These are phyloP conservation scores for Sporodiniella umbellata DNA, from an alignment of 371 early-diverging fungal genomes.

Conservation along the genomic window DNA sequence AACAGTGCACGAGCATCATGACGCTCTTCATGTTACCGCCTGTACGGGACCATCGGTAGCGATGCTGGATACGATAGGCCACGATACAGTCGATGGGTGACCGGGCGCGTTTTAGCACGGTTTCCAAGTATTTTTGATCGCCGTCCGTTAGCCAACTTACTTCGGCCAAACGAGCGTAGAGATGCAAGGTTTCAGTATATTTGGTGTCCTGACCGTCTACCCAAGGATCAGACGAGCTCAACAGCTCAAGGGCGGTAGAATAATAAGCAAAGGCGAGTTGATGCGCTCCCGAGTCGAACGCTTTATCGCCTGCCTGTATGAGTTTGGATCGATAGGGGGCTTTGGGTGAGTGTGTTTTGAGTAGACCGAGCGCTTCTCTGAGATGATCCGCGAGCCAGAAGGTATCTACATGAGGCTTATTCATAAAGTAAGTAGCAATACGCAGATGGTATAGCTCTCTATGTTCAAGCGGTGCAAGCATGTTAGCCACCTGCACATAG, in stretches of 20 bases:
- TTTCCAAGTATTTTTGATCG: conserved; percentile 20
- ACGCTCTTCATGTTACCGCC: conserved; percentile 25
- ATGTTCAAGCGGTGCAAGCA: conserved; percentile 26
- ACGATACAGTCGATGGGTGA: conserved; percentile 42
- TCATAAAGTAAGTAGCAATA: conserved; percentile 36
- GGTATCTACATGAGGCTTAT: conserved; percentile 26
- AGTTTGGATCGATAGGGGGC: conserved; percentile 28
- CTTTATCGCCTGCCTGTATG: conserved; percentile 39
- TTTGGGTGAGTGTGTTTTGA: conserved; percentile 58
- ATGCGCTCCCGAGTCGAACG: conserved; percentile 43
- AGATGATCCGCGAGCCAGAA: conserved; percentile 70
- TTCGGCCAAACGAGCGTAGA: conserved; percentile 41
- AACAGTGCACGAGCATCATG: conserved; percentile 33
- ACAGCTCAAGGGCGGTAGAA: conserved; percentile 25
- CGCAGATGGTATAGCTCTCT: conserved; percentile 32
- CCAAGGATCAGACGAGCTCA: conserved; percentile 31
- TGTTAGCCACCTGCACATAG: conserved; percentile 44
- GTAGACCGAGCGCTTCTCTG: conserved; percentile 74
- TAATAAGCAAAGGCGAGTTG: conserved; percentile 39
- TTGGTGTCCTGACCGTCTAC: conserved; percentile 34
- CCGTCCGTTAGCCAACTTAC: conserved; percentile 42
- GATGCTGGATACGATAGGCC: conserved; percentile 40
- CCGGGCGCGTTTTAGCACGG: conserved; percentile 33
- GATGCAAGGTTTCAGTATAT: conserved; percentile 40
- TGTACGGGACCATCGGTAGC: conserved; percentile 31